These are phyloP conservation scores for Kazachstania psychrophila DNA, from an alignment of 805 yeast genomes.

Conservation along the genomic window DNA sequence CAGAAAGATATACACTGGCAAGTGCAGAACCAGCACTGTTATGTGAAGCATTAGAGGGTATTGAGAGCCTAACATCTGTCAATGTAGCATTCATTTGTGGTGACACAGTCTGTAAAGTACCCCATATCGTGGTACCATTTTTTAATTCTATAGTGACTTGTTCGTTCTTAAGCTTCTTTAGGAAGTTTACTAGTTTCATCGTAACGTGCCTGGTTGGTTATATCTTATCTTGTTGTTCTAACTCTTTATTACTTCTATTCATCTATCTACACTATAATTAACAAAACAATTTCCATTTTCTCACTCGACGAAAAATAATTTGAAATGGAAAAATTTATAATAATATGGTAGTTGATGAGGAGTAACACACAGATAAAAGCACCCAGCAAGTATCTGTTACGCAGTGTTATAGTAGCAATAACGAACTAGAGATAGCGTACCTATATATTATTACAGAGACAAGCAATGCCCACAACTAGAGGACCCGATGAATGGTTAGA, in stretches of 20 bases:
- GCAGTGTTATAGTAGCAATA: too few relatives aligned
- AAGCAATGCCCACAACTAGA: conserved; percentile 24
- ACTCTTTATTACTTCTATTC: too few relatives aligned
- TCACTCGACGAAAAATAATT: too few relatives aligned
- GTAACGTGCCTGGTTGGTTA: too few relatives aligned
- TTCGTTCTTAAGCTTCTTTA: conserved; percentile 79
- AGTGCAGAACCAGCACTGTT: conserved; percentile 20
- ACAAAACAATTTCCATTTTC: too few relatives aligned
- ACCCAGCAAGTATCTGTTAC: too few relatives aligned
- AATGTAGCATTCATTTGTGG: conserved; percentile 86
- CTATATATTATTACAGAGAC: not conserved
- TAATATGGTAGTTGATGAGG: too few relatives aligned
- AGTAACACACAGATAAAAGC: too few relatives aligned
- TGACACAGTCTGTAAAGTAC: conserved; percentile 74
- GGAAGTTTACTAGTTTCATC: conserved; percentile 39
- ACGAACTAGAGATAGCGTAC: not conserved
- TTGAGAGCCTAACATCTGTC: conserved; percentile 70
- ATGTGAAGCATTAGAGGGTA: conserved; percentile 24
- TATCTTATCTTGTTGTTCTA: too few relatives aligned
- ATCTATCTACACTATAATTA: too few relatives aligned
- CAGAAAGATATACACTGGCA: conserved; percentile 19
- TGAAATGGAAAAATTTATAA: too few relatives aligned
- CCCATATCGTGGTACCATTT: conserved; percentile 80
- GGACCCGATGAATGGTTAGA: conserved; percentile 98
- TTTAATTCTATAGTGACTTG: conserved; percentile 85